Conservation (phyloP, 352 stramenopile genomes). For the Aphanomyces euteiches region DNA sequence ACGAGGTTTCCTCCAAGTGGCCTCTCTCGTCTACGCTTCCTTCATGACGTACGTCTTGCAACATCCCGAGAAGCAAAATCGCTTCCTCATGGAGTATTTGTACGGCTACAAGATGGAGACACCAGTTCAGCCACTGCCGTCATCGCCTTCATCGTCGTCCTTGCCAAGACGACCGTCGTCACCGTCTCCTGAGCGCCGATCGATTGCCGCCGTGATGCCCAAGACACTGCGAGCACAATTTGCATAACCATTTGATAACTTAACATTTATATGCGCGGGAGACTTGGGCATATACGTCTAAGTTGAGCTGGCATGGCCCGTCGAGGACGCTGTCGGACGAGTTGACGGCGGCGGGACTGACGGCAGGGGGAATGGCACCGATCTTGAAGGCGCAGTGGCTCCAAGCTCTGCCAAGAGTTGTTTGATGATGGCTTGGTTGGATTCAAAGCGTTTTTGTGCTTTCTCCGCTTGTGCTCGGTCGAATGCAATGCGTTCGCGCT, state of each 20-base stretch:
- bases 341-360: not conserved
- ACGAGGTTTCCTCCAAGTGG: not conserved
- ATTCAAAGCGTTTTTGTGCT: conserved; percentile 1
- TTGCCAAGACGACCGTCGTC: no score
- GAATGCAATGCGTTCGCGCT: conserved; percentile 12
- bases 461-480: not conserved
- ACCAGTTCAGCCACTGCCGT: no score
- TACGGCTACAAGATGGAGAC: conserved; percentile 12
- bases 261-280: no score
- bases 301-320: no score
- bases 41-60: conserved; percentile 13
- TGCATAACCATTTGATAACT: no score
- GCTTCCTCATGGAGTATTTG: not conserved
- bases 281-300: no score
- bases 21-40: not conserved
- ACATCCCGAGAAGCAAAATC: conserved; percentile 8
- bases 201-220: no score
- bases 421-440: conserved; percentile 11
- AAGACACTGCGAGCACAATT: no score
- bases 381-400: not conserved
- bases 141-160: no score
- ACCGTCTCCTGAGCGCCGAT: no score
- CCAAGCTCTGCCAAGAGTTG: conserved; percentile 4
- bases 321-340: no score
- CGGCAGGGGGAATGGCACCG: not conserved